Percentiles rank a stretch among this genome's conserved stretches.
Evolutionary conservation across 2,329 filamentous ascomycete species (phyloP).

Genomic region (Fonsecaea nubica): DNA sequence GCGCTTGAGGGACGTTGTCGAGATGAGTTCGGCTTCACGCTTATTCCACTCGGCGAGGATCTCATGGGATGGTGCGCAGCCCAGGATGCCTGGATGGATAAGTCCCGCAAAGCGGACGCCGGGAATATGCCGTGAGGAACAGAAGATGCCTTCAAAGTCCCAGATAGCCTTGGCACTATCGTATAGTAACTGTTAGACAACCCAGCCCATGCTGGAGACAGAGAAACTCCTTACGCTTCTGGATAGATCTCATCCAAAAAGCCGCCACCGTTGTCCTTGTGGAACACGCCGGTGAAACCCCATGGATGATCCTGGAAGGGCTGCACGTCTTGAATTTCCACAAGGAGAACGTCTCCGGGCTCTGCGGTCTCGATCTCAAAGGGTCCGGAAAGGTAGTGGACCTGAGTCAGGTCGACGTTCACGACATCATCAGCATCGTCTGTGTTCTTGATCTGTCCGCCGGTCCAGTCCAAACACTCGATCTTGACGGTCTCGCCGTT

Average conservation of each 20-base stretch:
- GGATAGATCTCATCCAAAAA: constrained; percentile 90
- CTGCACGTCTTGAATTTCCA: constrained; percentile 93
- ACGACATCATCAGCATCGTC: constrained; percentile 88
- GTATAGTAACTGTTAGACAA: constrained; percentile 1
- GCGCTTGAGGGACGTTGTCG: constrained; percentile 67
- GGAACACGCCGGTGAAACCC: constrained; percentile 88
- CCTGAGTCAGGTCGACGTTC: constrained; percentile 80
- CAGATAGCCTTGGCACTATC: constrained; percentile 72
- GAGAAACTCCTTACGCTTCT: constrained; percentile 63
- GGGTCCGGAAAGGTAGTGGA: constrained; percentile 88
- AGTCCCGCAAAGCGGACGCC: constrained; percentile 86
- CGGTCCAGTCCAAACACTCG: constrained; percentile 82
- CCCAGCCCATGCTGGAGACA: not conserved
- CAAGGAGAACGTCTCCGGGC: constrained; percentile 81
- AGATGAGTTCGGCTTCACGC: constrained; percentile 80
- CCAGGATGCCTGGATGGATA: constrained; percentile 90
- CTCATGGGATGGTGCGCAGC: constrained; percentile 81
- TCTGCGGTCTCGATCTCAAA: constrained; percentile 85
- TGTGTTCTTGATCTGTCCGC: constrained; percentile 84
- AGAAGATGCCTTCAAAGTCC: constrained; percentile 80
- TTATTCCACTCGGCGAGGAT: constrained; percentile 82
- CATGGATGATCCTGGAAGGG: constrained; percentile 84
- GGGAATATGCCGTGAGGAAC: constrained; percentile 83
- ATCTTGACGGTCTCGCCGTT: constrained; percentile 91
- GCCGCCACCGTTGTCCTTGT: constrained; percentile 80